Evolutionary conservation across 2,329 filamentous ascomycete species (phyloP).

Genomic region (Scedosporium minutisporum): DNA sequence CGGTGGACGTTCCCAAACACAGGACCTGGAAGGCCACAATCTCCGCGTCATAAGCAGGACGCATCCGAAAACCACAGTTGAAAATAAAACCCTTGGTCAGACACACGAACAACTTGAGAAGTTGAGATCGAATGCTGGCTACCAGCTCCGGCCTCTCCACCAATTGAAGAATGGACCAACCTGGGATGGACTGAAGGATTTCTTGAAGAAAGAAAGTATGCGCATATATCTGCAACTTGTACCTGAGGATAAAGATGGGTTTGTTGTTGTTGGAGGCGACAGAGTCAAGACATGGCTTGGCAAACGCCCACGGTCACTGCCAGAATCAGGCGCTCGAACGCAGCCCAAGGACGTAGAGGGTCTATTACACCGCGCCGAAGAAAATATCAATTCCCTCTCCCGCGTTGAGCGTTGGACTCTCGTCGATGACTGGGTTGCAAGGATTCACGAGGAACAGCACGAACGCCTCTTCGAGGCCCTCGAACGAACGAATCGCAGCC

Average conservation of each 20-base stretch:
- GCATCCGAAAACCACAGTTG: constrained; percentile 17
- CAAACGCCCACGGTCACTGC: background rate
- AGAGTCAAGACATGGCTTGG: background rate
- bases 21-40: background rate
- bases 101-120: background rate
- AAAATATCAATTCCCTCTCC: background rate
- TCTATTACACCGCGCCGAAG: background rate
- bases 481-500: constrained; percentile 29
- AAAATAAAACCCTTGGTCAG: background rate
- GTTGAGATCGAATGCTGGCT: background rate
- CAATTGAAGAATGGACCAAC: constrained; percentile 28
- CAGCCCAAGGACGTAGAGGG: background rate
- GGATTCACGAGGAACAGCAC: constrained; percentile 40
- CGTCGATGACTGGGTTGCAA: background rate
- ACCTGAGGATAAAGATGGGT: background rate
- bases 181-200: background rate
- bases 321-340: background rate
- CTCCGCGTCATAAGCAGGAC: constrained; percentile 27
- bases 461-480: constrained; percentile 27
- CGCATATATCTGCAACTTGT: background rate
- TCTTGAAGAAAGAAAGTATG: background rate
- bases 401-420: background rate
- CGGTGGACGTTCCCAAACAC: constrained; percentile 41
- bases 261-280: background rate
- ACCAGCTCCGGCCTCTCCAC: background rate